Conservation (phyloP, 2,329 filamentous ascomycete genomes). For the Orbilia brochopaga region DNA sequence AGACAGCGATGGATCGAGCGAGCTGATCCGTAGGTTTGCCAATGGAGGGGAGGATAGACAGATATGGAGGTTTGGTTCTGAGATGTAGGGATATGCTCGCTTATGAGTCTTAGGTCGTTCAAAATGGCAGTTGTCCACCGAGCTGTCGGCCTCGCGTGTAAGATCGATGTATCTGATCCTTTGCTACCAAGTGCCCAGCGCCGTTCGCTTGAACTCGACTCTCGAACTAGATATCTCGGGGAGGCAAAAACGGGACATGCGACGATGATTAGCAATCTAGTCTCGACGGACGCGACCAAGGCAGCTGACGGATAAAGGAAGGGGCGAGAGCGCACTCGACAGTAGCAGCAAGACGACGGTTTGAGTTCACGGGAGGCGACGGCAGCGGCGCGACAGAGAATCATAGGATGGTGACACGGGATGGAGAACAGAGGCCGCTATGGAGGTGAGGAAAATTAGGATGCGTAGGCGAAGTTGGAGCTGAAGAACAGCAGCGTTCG, state of each 20-base stretch:
- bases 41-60: constrained; percentile 53
- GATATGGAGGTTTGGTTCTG: constrained; percentile 47
- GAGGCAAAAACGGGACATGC: neutral
- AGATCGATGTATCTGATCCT: constrained; percentile 38
- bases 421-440: constrained; percentile 53
- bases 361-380: constrained; percentile 56
- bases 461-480: constrained; percentile 14
- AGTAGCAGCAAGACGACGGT: constrained; percentile 51
- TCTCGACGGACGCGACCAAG: constrained; percentile 3
- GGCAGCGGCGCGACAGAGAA: constrained; percentile 57
- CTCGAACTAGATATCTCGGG: constrained; percentile 1
- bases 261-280: constrained; percentile 3
- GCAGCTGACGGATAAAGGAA: constrained; percentile 11
- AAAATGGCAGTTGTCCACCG: constrained; percentile 44
- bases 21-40: constrained; percentile 39
- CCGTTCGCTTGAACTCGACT: constrained; percentile 12
- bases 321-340: constrained; percentile 56
- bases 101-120: constrained; percentile 50
- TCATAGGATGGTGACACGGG: constrained; percentile 52
- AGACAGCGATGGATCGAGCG: constrained; percentile 51
- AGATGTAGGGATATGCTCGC: constrained; percentile 50
- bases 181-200: constrained; percentile 26
- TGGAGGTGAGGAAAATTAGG: constrained; percentile 51
- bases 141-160: constrained; percentile 49
- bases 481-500: neutral